Base-by-base conservation (phyloP, 2,329 filamentous ascomycete genomes). In the Exophiala sp. region DNA sequence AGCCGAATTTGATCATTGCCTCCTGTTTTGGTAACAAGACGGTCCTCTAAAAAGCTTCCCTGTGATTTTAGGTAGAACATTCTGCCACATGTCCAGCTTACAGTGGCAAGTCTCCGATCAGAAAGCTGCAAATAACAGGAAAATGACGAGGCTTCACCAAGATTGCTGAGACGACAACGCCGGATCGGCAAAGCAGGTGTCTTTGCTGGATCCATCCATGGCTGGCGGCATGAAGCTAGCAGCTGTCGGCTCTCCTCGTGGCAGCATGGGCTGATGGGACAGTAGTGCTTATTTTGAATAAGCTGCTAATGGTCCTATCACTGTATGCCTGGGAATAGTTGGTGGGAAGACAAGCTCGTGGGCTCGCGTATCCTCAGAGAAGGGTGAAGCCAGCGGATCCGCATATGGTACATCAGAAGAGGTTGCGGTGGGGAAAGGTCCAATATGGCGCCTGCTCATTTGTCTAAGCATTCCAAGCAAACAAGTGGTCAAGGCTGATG, bases 251-350 rank as follows among this genome's bases (percentile, higher is more conserved):
- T 24, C 27, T 10, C 52, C 47, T 54, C 47, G 48, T 54, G 52
- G 48, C 47, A 40, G 29, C 34, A 43, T 22, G 51, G 50, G 16
- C 21, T 30, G 23, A 41, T 13, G 30, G n/a, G 11, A 23, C 19
- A 37, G 27, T 41, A 46, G 48, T 50, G 52, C 52, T 47, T 48
- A 45, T 50, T 18, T 45, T 34, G 19, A 48, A 48, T 34, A 54
- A 40, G 30, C 39, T 48, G 52, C 43, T 54, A 24, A 50, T 37
- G 39, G 27, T n/a, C n/a, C n/a, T n/a, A n/a, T n/a, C n/a, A n/a
- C 46, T 29, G 37, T 50, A 50, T 50, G 45, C 39, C 46, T 43
- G 47, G 47, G n/a, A 19, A 19, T 8, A 11, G 18, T 39, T 18
- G 30, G 39, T 9, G 30, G n/a, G 18, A 14, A 27, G 24, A 9